These are phyloP conservation scores for Suillus weaverae DNA, from an alignment of 768 basidiomycete genomes.

Conservation along the genomic window DNA sequence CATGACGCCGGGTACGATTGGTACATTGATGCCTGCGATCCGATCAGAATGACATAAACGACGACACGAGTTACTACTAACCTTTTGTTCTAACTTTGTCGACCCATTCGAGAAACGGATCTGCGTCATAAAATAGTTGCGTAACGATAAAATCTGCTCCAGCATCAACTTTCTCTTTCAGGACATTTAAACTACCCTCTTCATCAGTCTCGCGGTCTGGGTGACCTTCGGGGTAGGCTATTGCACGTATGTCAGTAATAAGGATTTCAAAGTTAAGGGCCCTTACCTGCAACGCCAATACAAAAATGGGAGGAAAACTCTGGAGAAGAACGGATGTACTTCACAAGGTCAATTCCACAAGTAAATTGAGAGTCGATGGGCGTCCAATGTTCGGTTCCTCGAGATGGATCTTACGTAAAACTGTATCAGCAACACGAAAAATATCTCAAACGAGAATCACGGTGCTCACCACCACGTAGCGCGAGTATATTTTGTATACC, in stretches of 20 bases:
- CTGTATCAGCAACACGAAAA: neutral
- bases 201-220: constrained; percentile 58
- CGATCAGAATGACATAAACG: constrained; percentile 10
- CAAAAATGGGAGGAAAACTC: constrained; percentile 87
- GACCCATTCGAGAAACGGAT: constrained; percentile 81
- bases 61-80: constrained; percentile 30
- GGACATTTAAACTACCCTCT: constrained; percentile 61
- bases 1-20: constrained; percentile 96
- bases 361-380: constrained; percentile 81
- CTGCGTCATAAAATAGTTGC: constrained; percentile 96
- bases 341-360: constrained; percentile 86
- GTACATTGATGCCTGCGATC: constrained; percentile 77
- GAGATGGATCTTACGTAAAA: constrained; percentile 71
- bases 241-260: neutral
- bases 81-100: constrained; percentile 70
- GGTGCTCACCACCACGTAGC: constrained; percentile 76
- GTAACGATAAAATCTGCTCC: constrained; percentile 97
- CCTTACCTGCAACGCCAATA: constrained; percentile 87
- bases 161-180: constrained; percentile 88
- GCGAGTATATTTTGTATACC: constrained; percentile 92
- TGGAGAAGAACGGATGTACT: constrained; percentile 76
- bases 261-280: constrained; percentile 1
- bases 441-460: neutral
- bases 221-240: constrained; percentile 92
- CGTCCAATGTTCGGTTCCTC: constrained; percentile 93